Evolutionary conservation across 768 basidiomycete genomes (phyloP), one percentile per base, ranked within the genome.

Genomic region (Lactifluus subvellereus): DNA sequence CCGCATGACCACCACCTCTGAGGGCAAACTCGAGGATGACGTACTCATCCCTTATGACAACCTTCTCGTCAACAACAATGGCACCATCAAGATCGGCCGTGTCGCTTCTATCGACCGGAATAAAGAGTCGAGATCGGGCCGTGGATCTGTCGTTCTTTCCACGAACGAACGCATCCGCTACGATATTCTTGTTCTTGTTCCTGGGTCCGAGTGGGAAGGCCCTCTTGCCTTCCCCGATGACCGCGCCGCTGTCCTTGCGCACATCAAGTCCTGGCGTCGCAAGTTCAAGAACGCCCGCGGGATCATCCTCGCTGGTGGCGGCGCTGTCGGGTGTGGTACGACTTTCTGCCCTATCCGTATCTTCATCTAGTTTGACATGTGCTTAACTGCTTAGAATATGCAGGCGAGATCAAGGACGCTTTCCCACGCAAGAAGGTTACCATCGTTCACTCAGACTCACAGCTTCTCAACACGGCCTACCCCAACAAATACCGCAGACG

Each of bases 401-500:
- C 77, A 0, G 80, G 80, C 10, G 80, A 81, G 72, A 69, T 82
- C 45, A 73, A 72, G 33, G 77, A 27, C 27, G 27, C 27, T 27
- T 27, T 74, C 58, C 77, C 80, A 4, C 75, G 60, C 22, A 76
- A 72, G 77, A 27, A 27, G 27, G 27, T 88, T 16, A 86, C 85
- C n/a, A 77, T 89, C 52, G 79, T 89, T 11, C 88, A 89, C 13
- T 75, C 78, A 32, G 74, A 78, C n/a, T 54, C 65, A 1, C 71
- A 78, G n/a, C 78, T 87, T 38, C 74, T 89, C 61, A 86, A 85
- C 64, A 70, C 75, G 6, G 71, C 78, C 1, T 89, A 88, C 69
- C 79, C 85, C 0, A 69, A 75, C 8, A 78, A 79, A 54, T 82
- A 82, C 72, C 80, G 88, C 55, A 77, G 75, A 27, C 76, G 72